Evolutionary conservation across 805 yeast species (phyloP).

Genomic region (Barnettozyma salicaria): DNA sequence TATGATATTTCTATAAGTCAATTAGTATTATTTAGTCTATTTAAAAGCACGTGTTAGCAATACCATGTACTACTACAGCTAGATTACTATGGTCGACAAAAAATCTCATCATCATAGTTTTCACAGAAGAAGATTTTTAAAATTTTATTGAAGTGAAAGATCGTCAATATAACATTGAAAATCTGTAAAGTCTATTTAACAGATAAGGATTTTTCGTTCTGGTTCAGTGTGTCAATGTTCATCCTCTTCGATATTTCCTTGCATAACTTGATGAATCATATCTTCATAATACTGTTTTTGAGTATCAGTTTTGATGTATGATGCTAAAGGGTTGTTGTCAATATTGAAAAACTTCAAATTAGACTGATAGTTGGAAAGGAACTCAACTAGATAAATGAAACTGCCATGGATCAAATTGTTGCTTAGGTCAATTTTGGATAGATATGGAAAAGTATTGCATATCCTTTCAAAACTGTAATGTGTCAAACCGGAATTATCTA

Average conservation of each 20-base stretch:
- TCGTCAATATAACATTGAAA: too few species aligned
- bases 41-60: too few species aligned
- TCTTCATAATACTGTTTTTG: constrained; percentile 6
- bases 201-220: too few species aligned
- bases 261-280: constrained; percentile 9
- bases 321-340: constrained; percentile 11
- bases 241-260: constrained; percentile 1
- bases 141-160: too few species aligned
- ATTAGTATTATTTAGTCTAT: too few species aligned
- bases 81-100: too few species aligned
- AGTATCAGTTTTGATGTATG: constrained; percentile 7
- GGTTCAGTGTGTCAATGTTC: neutral
- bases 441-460: constrained; percentile 6
- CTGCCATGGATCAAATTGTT: constrained; percentile 11
- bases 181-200: too few species aligned
- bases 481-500: constrained; percentile 5
- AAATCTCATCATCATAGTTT: too few species aligned
- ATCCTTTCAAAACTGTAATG: constrained; percentile 4
- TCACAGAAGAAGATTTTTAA: too few species aligned
- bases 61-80: too few species aligned
- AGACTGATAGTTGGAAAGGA: constrained; percentile 3
- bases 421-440: constrained; percentile 8
- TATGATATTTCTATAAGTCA: too few species aligned
- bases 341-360: constrained; percentile 9
- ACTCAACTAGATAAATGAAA: constrained; percentile 5